These are phyloP conservation scores for Xylaria sp. DNA, from an alignment of 2,329 filamentous ascomycete genomes.

Conservation along the genomic window DNA sequence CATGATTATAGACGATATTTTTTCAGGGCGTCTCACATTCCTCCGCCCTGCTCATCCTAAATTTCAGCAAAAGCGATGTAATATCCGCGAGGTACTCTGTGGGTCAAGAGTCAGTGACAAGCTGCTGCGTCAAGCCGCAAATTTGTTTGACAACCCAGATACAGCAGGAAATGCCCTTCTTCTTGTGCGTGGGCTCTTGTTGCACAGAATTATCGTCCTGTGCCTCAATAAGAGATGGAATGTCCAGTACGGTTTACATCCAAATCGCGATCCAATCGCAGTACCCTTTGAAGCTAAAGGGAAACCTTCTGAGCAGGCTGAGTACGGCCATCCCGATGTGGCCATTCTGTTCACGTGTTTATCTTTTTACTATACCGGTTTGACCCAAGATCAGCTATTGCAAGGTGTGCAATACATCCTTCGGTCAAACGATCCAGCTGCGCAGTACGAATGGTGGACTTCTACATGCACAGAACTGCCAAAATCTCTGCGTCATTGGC, in stretches of 20 bases:
- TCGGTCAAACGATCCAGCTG: conserved; percentile 59
- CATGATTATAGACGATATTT: conserved; percentile 50
- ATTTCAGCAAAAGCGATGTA: not conserved
- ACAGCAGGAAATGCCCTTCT: conserved; percentile 48
- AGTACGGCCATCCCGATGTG: conserved; percentile 72
- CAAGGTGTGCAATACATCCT: conserved; percentile 56
- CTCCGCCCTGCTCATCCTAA: conserved; percentile 25
- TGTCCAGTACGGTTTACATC: conserved; percentile 67
- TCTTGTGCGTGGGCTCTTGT: conserved; percentile 67
- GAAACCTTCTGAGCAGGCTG: conserved; percentile 62
- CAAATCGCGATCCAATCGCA: conserved; percentile 61
- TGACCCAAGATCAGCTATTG: conserved; percentile 54
- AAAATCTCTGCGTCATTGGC: conserved; percentile 54
- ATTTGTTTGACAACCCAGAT: conserved; percentile 42
- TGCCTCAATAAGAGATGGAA: conserved; percentile 69
- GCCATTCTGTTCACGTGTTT: conserved; percentile 69
- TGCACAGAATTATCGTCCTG: conserved; percentile 63
- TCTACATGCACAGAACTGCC: conserved; percentile 48
- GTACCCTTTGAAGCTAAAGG: conserved; percentile 73
- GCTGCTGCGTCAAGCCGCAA: conserved; percentile 26
- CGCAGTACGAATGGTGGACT: conserved; percentile 59
- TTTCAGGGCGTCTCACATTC: conserved; percentile 37
- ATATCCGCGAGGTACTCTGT: conserved; percentile 34
- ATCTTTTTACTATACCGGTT: conserved; percentile 68
- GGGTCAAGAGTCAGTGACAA: conserved; percentile 29